Conservation (phyloP, 1,139 yeast genomes). For the Sugiyamaella japonica region DNA sequence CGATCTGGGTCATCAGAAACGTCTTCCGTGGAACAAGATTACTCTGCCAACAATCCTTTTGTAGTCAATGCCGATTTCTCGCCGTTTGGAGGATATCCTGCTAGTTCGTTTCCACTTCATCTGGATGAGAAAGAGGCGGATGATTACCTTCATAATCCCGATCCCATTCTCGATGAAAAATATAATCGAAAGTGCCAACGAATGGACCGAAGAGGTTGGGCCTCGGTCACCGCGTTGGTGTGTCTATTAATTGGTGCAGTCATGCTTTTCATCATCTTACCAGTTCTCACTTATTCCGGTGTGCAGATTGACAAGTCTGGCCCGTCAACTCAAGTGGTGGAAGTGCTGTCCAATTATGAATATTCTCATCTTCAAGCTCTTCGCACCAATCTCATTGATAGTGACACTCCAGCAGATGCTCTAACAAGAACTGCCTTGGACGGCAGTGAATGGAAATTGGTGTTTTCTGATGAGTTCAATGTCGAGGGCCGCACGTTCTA, state of each 20-base stretch:
- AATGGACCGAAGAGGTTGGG: constrained; percentile 45
- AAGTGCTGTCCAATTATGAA: constrained; percentile 54
- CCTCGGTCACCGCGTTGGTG: constrained; percentile 52
- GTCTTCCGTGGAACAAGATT: constrained; percentile 29
- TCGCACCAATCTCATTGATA: constrained; percentile 64
- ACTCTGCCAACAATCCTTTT: constrained; percentile 33
- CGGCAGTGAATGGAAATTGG: constrained; percentile 69
- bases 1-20: constrained; percentile 31
- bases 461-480: constrained; percentile 81
- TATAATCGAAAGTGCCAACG: constrained; percentile 63
- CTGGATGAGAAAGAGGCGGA: constrained; percentile 91
- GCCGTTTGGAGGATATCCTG: constrained; percentile 95
- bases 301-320: constrained; percentile 39
- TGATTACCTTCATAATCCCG: constrained; percentile 90
- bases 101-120: constrained; percentile 77
- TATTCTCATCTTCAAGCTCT: constrained; percentile 64
- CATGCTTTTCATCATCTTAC: constrained; percentile 67
- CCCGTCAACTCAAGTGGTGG: constrained; percentile 32
- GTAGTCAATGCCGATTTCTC: constrained; percentile 49
- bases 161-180: constrained; percentile 82
- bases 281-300: constrained; percentile 75
- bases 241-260: constrained; percentile 58
- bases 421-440: constrained; percentile 46
- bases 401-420: constrained; percentile 71
- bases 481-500: constrained; percentile 82